A percentile compares a stretch with the other conserved stretches of the same genome.
Evolutionary conservation across 164 flowering plant genomes (phyloP).

Genomic region (Vitis riparia): DNA sequence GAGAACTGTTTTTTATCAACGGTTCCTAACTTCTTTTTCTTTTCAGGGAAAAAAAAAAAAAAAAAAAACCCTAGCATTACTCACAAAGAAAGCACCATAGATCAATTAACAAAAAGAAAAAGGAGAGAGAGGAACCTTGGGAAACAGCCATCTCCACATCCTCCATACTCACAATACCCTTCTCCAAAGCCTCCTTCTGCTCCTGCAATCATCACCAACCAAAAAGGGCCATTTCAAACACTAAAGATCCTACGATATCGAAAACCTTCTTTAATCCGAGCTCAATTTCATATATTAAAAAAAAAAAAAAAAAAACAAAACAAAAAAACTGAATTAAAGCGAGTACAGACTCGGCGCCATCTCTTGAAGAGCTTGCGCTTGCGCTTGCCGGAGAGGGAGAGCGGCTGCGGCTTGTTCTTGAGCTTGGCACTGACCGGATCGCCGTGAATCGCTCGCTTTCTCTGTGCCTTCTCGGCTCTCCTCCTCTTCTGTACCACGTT

Average conservation of each 20-base stretch:
- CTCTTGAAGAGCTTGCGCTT: slow-evolving; percentile 81
- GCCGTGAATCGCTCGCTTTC: slow-evolving; percentile 63
- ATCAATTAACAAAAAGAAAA: not conserved
- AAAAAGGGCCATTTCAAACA: not conserved
- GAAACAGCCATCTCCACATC: slow-evolving; percentile 81
- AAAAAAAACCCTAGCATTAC: too few relatives aligned
- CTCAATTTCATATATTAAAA: not conserved
- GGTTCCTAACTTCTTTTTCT: too few relatives aligned
- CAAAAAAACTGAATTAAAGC: not conserved
- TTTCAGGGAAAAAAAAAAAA: too few relatives aligned
- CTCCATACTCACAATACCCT: slow-evolving; percentile 67
- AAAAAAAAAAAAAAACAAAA: not conserved
- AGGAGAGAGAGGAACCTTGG: slow-evolving; percentile 40
- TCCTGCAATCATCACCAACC: slow-evolving; percentile 41
- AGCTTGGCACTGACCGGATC: slow-evolving; percentile 76
- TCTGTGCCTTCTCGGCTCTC: slow-evolving; percentile 44
- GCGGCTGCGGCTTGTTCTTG: slow-evolving; percentile 46
- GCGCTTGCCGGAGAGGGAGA: slow-evolving; percentile 82
- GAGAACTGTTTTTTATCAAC: too few relatives aligned
- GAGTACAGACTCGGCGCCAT: slow-evolving; percentile 65
- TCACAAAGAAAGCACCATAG: too few relatives aligned
- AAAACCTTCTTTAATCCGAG: not conserved
- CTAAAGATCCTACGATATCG: not conserved
- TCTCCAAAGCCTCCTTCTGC: slow-evolving; percentile 69
- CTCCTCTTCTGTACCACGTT: slow-evolving; percentile 74